phyloP scores from a whole-genome alignment of 2,329 filamentous ascomycete species.

The Venturia aucupariae region DNA sequence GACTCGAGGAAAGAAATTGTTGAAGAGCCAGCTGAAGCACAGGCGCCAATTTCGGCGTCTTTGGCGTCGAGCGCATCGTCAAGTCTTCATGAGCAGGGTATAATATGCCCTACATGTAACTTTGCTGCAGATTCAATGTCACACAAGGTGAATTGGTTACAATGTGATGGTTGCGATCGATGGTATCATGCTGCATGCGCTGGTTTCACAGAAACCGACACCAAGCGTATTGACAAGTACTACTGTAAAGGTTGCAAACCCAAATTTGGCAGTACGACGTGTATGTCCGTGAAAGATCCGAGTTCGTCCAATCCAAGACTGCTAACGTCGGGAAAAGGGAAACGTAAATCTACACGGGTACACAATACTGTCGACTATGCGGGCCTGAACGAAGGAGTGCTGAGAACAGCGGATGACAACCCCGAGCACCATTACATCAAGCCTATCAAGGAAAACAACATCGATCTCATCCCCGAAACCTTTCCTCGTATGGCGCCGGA shows the following conservation, averaged over 20 bases:
- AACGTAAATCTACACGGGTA: conserved; percentile 52
- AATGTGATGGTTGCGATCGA: conserved; percentile 57
- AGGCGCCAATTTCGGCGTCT: not conserved
- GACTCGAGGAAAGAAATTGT: not conserved
- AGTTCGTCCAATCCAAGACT: conserved; percentile 8
- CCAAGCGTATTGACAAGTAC: conserved; percentile 59
- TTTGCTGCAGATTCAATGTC: conserved; percentile 43
- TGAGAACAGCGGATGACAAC: conserved; percentile 56
- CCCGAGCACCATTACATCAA: conserved; percentile 60
- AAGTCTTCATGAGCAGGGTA: conserved; percentile 27
- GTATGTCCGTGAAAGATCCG: conserved; percentile 22
- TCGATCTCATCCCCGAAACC: conserved; percentile 45
- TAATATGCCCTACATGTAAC: conserved; percentile 48
- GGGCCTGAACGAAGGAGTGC: conserved; percentile 55
- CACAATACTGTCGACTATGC: conserved; percentile 60
- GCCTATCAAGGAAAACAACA: conserved; percentile 55
- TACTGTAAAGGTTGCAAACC: conserved; percentile 53
- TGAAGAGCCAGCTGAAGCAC: not conserved
- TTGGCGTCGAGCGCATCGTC: not conserved
- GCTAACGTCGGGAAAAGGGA: conserved; percentile 1
- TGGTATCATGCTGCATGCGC: conserved; percentile 63
- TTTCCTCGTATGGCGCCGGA: conserved; percentile 57
- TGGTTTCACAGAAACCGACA: conserved; percentile 54
- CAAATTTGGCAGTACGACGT: conserved; percentile 53
- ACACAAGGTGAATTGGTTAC: conserved; percentile 54